phyloP scores from a whole-genome alignment of 2,329 filamentous ascomycete species.

The Fonsecaea monophora region DNA sequence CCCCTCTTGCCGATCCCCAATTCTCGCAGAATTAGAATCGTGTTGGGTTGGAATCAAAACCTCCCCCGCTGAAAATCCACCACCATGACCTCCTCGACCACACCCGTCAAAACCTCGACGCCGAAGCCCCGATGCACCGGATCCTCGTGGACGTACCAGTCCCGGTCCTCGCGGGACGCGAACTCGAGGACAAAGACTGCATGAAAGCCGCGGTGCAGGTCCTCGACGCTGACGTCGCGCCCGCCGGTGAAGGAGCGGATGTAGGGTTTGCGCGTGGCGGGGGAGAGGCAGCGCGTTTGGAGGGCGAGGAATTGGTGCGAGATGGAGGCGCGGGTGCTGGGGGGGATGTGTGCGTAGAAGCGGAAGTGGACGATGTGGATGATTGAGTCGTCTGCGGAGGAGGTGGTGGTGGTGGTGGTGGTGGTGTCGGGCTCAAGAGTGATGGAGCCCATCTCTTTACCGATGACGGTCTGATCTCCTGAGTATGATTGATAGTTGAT shows the following conservation, averaged over 20 bases:
- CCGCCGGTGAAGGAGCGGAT: conserved; percentile 27
- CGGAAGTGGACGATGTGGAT: conserved; percentile 28
- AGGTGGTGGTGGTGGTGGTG: no score
- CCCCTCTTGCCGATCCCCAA: no score
- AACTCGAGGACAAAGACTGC: conserved; percentile 76
- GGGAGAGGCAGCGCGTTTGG: conserved; percentile 5
- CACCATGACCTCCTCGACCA: conserved; percentile 29
- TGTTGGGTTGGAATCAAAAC: conserved; percentile 2
- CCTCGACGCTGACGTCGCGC: conserved; percentile 22
- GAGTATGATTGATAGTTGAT: not conserved
- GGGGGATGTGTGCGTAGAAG: conserved; percentile 14
- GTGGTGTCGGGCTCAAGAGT: not conserved
- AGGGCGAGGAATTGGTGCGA: conserved; percentile 11
- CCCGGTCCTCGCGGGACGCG: conserved; percentile 65
- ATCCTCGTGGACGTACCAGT: conserved; percentile 71
- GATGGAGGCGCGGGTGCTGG: not conserved
- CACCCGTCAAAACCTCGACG: conserved; percentile 20
- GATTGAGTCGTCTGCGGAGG: not conserved
- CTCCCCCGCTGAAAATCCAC: conserved; percentile 24
- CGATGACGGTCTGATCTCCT: not conserved
- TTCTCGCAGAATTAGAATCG: no score
- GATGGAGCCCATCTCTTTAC: not conserved
- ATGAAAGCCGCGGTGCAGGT: conserved; percentile 59
- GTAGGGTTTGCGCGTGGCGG: conserved; percentile 17
- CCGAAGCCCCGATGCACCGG: conserved; percentile 46